Conservation (phyloP, 768 basidiomycete species). For the Russula emetica region DNA sequence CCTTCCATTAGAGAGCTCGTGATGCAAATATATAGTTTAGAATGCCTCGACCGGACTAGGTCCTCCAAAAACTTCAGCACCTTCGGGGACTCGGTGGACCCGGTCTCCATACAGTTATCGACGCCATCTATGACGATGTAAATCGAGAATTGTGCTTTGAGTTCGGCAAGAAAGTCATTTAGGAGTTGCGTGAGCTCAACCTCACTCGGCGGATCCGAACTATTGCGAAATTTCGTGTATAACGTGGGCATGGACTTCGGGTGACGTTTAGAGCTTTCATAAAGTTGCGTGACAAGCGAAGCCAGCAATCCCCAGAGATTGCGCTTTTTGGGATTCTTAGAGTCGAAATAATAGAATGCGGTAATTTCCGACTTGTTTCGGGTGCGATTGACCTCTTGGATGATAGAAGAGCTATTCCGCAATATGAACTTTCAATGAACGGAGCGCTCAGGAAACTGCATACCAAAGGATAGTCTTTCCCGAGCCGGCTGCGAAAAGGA, state of each 20-base stretch:
- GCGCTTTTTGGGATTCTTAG: not conserved
- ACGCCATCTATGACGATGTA: not conserved
- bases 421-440: too few relatives aligned
- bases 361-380: not conserved
- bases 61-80: not conserved
- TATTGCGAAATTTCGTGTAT: not conserved
- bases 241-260: not conserved
- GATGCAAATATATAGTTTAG: not conserved
- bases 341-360: not conserved
- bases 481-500: too few relatives aligned
- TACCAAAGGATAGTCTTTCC: too few relatives aligned
- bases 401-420: too few relatives aligned
- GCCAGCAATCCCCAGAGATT: not conserved
- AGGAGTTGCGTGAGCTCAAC: not conserved
- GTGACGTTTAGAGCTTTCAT: not conserved
- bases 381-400: too few relatives aligned
- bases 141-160: not conserved
- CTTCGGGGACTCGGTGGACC: not conserved
- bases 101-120: not conserved
- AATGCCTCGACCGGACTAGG: not conserved
- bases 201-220: not conserved
- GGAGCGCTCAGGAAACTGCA: too few relatives aligned
- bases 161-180: not conserved
- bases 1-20: not conserved
- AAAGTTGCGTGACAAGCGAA: not conserved